Conservation (phyloP, 1,284 basidiomycete genomes). For the Psilocybe mexicana region DNA sequence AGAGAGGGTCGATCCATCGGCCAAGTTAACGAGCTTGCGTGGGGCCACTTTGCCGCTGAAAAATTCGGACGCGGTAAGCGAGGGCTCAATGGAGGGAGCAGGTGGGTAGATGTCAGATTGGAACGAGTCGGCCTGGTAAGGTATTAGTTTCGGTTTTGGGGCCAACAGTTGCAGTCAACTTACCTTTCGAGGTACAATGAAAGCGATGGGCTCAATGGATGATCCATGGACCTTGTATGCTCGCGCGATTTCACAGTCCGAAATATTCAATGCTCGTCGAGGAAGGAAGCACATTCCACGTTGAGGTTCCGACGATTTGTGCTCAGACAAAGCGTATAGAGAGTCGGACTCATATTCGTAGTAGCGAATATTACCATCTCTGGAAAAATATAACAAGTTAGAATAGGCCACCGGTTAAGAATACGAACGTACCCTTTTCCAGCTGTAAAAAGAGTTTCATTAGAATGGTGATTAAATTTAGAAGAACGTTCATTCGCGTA, state of each 20-base stretch:
- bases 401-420: not conserved
- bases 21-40: conserved; percentile 71
- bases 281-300: conserved; percentile 97
- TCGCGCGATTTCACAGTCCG: conserved; percentile 94
- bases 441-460: conserved; percentile 39
- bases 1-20: conserved; percentile 51
- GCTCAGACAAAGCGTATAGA: conserved; percentile 79
- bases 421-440: conserved; percentile 64
- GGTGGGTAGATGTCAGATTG: conserved; percentile 95
- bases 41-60: conserved; percentile 80
- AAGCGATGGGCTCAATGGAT: conserved; percentile 86
- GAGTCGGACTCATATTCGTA: conserved; percentile 93
- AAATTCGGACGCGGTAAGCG: conserved; percentile 83
- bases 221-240: conserved; percentile 87
- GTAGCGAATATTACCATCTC: conserved; percentile 93
- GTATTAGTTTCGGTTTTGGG: not conserved
- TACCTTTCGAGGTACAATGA: conserved; percentile 91
- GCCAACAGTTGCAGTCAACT: conserved; percentile 14
- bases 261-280: conserved; percentile 83
- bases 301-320: conserved; percentile 91
- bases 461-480: conserved; percentile 4
- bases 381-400: conserved; percentile 29
- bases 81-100: conserved; percentile 80
- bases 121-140: conserved; percentile 75
- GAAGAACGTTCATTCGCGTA: conserved; percentile 30